Conservation (phyloP, 2,329 filamentous ascomycete genomes). For the Hypoxylon sp. region DNA sequence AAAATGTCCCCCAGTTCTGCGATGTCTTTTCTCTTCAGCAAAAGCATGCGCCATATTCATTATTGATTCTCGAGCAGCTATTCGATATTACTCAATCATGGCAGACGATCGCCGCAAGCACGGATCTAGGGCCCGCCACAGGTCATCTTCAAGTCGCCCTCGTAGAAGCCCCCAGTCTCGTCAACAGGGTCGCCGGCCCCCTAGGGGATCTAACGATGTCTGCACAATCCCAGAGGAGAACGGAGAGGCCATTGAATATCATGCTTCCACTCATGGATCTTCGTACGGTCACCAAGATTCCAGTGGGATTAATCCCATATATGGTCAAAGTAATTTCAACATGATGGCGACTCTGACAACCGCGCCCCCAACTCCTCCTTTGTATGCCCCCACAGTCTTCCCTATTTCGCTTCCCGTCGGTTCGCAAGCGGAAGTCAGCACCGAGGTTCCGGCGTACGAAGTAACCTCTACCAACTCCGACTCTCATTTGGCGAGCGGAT, state of each 20-base stretch:
- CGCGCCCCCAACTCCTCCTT: background rate
- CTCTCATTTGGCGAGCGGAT: background rate
- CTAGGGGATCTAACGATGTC: background rate
- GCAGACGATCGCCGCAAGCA: background rate
- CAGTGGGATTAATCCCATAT: background rate
- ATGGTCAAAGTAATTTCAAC: background rate
- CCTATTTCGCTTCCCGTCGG: background rate
- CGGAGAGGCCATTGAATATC: background rate
- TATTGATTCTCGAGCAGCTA: slow-evolving; percentile 3
- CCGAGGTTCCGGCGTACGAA: background rate
- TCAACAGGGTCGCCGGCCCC: background rate
- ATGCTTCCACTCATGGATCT: too few relatives aligned
- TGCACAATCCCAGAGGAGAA: background rate
- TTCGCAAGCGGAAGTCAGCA: background rate
- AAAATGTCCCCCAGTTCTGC: slow-evolving; percentile 4
- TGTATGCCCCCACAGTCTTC: too few relatives aligned
- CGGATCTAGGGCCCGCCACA: too few relatives aligned
- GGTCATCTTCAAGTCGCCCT: slow-evolving; percentile 1
- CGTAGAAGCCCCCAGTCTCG: background rate
- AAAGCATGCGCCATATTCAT: background rate
- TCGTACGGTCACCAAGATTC: background rate
- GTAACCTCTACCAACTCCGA: background rate
- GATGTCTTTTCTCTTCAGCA: background rate
- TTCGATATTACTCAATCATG: slow-evolving; percentile 9
- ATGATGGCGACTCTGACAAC: background rate